These are phyloP conservation scores for Gossypium lobatum DNA, from an alignment of 441 rosid genomes.

Conservation along the genomic window DNA sequence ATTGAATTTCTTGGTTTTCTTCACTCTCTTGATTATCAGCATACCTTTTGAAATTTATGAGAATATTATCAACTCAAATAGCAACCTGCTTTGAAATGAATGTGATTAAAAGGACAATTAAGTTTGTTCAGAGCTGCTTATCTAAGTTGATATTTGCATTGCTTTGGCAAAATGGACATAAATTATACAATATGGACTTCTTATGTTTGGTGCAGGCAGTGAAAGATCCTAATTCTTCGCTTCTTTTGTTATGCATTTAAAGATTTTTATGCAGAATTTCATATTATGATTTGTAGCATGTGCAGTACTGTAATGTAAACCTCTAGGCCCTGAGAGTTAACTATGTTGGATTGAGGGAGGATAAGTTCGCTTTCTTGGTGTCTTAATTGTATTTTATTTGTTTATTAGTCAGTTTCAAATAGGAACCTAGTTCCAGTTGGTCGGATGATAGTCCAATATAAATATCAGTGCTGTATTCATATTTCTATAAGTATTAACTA, in stretches of 20 bases:
- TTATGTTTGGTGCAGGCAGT: not conserved
- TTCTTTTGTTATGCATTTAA: not conserved
- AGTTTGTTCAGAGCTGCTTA: not conserved
- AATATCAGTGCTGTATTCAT: not conserved
- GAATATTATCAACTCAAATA: not conserved
- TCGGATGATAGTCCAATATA: not conserved
- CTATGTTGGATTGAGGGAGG: not conserved
- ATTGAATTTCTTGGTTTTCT: conserved; percentile 1
- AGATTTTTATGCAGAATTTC: not conserved
- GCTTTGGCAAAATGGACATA: not conserved
- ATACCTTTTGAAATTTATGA: not conserved
- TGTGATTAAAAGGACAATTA: not conserved
- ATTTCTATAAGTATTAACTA: not conserved
- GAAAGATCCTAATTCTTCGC: not conserved
- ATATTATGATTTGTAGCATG: not conserved
- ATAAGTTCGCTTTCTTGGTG: not conserved
- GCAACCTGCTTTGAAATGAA: not conserved
- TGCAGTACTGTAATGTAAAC: not conserved
- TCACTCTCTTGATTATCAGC: not conserved
- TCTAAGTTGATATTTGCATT: not conserved
- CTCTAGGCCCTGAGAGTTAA: not conserved
- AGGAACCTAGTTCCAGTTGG: not conserved
- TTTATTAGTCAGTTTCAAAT: not conserved
- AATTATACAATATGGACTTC: not conserved
- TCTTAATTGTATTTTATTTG: not conserved